Base-by-base conservation (phyloP, 768 basidiomycete species). In the Xanthoconium purpureum region DNA sequence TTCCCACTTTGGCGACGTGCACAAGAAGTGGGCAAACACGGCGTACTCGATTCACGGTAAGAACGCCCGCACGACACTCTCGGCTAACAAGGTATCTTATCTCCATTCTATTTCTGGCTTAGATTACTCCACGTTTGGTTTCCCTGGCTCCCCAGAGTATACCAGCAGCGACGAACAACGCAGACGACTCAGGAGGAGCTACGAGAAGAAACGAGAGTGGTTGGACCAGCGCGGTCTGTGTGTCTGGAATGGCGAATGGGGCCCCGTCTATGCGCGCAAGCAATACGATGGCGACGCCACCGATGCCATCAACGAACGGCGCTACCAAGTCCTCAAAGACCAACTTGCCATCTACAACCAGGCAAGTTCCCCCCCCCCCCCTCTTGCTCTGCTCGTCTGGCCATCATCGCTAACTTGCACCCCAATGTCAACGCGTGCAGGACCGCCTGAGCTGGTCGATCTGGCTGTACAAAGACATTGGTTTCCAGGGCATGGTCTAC, bases 401-500 rank as follows among this genome's bases (percentile, higher is more conserved):
- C 24, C 24, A 24, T 24, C 24, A 24, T 8, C 8, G n/a, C 30
- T 36, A n/a, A 35, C n/a, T 2, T 24, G 24, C 24, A 24, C 24
- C 24, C 24, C 24, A 4, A 24, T 24, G 24, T 8, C 24, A 9
- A 28, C 18, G n/a, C 14, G 3, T 18, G 40, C 49, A 85, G 83
- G 84, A 83, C 62, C 81, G 80, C 29, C 70, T 87, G 53, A 84
- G 82, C 66, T 91, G 89, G 89, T 85, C 86, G 1, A 93, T 92
- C 74, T 93, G 91, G 91, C 73, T 91, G 18, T 93, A 89, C 80
- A 93, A 88, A 63, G 87, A 89, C 63, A 87, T 89, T 62, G 88
- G 88, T n/a, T 88, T 87, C 78, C 87, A 90, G 73, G 90, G 90
- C 37, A 90, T 92, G 89, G 85, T 88, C 30, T 82, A 88, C 70